Percentiles rank a stretch among this genome's conserved stretches.
Evolutionary conservation across 805 yeast species (phyloP).

Genomic region (Wickerhamiella australiensis): DNA sequence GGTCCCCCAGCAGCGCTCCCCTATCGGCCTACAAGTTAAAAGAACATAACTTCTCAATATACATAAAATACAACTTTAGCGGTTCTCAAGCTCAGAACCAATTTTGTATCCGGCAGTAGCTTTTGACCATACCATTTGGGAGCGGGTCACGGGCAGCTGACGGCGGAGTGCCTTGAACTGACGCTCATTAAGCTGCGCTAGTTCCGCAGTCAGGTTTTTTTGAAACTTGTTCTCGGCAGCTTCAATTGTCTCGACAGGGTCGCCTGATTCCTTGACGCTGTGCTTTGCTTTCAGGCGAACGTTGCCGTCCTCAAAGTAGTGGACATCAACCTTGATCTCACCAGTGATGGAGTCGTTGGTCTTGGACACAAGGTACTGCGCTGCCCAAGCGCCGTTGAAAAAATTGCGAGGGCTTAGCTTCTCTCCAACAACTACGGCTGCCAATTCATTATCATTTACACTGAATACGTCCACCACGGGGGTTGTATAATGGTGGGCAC

Average conservation of each 20-base stretch:
- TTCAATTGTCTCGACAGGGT: slow-evolving; percentile 31
- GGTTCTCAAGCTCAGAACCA: slow-evolving; percentile 35
- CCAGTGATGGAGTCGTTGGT: slow-evolving; percentile 38
- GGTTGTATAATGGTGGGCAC: slow-evolving; percentile 54
- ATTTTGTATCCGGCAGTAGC: slow-evolving; percentile 81
- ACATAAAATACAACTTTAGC: not conserved
- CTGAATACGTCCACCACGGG: slow-evolving; percentile 35
- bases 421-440: slow-evolving; percentile 54
- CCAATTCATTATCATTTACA: slow-evolving; percentile 25
- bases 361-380: slow-evolving; percentile 40
- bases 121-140: slow-evolving; percentile 90
- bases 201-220: slow-evolving; percentile 45
- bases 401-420: slow-evolving; percentile 62
- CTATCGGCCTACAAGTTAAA: not conserved
- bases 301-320: slow-evolving; percentile 93
- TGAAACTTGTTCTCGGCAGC: slow-evolving; percentile 50
- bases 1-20: not conserved
- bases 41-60: not conserved
- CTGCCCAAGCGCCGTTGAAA: slow-evolving; percentile 84
- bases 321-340: slow-evolving; percentile 55
- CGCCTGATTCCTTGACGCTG: slow-evolving; percentile 18
- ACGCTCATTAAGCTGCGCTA: slow-evolving; percentile 61
- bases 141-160: slow-evolving; percentile 80
- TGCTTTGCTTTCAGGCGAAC: slow-evolving; percentile 55
- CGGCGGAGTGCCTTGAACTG: slow-evolving; percentile 79